phyloP scores from a whole-genome alignment of 2,329 filamentous ascomycete species.

The Ceratocystis destructans region DNA sequence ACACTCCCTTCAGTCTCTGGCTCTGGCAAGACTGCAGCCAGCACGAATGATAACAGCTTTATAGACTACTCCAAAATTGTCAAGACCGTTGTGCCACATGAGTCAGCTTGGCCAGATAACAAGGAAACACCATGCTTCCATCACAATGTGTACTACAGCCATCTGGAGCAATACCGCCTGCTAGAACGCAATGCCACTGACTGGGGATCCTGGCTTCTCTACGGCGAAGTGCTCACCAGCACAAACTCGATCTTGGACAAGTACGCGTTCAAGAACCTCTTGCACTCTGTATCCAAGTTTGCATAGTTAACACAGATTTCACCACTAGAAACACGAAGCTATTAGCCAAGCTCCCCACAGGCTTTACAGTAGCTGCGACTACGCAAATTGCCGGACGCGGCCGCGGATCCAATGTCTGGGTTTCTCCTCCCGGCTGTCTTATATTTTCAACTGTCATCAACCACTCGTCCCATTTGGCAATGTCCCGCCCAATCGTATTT shows the following conservation, averaged over 20 bases:
- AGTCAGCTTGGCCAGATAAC: constrained; percentile 49
- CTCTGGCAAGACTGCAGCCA: neutral
- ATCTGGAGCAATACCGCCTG: constrained; percentile 51
- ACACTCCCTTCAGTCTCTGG: constrained; percentile 18
- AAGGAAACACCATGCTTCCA: constrained; percentile 78
- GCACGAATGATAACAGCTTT: constrained; percentile 39
- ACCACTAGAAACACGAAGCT: constrained; percentile 55
- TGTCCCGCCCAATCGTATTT: constrained; percentile 71
- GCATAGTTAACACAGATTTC: neutral
- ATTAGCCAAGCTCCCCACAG: constrained; percentile 60
- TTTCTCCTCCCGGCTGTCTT: constrained; percentile 72
- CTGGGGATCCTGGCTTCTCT: constrained; percentile 69
- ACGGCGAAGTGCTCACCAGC: constrained; percentile 84
- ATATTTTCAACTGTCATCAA: constrained; percentile 83
- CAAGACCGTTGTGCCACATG: constrained; percentile 63
- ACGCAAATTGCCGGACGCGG: constrained; percentile 80
- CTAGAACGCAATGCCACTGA: constrained; percentile 39
- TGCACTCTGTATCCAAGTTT: neutral
- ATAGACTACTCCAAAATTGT: constrained; percentile 60
- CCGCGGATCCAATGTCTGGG: constrained; percentile 85
- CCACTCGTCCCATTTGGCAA: constrained; percentile 60
- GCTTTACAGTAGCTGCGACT: constrained; percentile 79
- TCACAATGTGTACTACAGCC: constrained; percentile 62
- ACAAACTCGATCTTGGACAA: constrained; percentile 91
- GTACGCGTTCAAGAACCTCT: constrained; percentile 30